phyloP scores from a whole-genome alignment of 352 stramenopile species.

The Peronospora destructor region DNA sequence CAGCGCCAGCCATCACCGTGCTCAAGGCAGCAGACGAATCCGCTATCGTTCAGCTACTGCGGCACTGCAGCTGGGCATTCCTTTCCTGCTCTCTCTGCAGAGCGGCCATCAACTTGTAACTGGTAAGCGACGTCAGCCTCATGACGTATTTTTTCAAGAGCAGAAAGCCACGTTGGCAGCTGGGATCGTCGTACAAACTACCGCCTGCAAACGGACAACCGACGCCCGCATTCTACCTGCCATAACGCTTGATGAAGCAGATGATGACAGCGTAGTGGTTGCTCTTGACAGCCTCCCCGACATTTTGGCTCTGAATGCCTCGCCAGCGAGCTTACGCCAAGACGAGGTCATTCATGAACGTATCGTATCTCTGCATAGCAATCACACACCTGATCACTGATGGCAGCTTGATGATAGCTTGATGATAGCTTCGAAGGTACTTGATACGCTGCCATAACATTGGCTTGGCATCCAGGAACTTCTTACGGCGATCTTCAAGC shows the following conservation, averaged over 20 bases:
- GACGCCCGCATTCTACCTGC: constrained; percentile 57
- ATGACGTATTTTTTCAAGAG: constrained; percentile 69
- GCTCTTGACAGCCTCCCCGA: constrained; percentile 65
- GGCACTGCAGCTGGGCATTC: constrained; percentile 62
- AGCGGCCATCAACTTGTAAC: constrained; percentile 70
- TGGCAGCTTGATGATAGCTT: constrained; percentile 79
- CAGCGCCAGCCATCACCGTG: constrained; percentile 67
- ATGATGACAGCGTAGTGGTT: constrained; percentile 82
- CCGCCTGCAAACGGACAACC: constrained; percentile 68
- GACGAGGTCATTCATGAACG: constrained; percentile 62
- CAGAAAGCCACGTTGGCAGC: constrained; percentile 66
- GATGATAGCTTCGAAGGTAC: constrained; percentile 65
- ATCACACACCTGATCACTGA: constrained; percentile 78
- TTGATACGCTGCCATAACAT: constrained; percentile 76
- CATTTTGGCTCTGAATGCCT: constrained; percentile 55
- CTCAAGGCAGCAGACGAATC: constrained; percentile 47
- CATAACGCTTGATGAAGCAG: constrained; percentile 62
- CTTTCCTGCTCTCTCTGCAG: constrained; percentile 73
- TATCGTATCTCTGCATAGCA: constrained; percentile 79
- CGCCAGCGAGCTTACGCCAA: constrained; percentile 60
- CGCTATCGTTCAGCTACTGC: constrained; percentile 35
- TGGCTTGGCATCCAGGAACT: constrained; percentile 80
- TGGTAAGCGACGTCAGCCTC: constrained; percentile 85
- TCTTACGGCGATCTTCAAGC: constrained; percentile 78
- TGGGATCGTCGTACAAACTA: constrained; percentile 80